Percentiles rank a stretch among this genome's conserved stretches.
Evolutionary conservation across 345 rosid genomes (phyloP).

Genomic region (Laguncularia racemosa): DNA sequence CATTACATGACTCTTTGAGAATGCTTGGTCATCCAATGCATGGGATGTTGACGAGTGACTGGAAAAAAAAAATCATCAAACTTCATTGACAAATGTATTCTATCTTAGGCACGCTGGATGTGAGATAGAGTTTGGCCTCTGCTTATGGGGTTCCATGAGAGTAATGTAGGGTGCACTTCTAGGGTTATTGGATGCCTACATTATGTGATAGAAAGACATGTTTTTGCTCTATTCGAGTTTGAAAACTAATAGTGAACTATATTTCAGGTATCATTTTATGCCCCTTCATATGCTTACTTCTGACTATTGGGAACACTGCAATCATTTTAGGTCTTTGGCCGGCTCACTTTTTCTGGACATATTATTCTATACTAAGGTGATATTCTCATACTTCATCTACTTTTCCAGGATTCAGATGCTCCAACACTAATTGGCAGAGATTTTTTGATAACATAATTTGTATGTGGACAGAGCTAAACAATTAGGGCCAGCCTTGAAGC

Average conservation of each 20-base stretch:
- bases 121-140: no score
- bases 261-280: slow-evolving; percentile 64
- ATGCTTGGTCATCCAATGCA: no score
- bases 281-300: slow-evolving; percentile 58
- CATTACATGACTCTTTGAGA: no score
- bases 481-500: slow-evolving; percentile 77
- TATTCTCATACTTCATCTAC: slow-evolving; percentile 4
- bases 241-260: not conserved
- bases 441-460: not conserved
- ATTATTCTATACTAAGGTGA: slow-evolving; percentile 64
- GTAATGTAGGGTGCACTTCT: no score
- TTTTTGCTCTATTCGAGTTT: not conserved
- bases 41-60: no score
- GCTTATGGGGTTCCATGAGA: no score
- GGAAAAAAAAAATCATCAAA: no score
- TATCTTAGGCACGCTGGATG: no score
- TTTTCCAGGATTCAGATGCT: not conserved
- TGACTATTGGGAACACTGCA: slow-evolving; percentile 62
- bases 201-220: not conserved
- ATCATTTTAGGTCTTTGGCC: slow-evolving; percentile 72
- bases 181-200: no score
- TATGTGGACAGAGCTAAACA: slow-evolving; percentile 53
- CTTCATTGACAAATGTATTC: no score
- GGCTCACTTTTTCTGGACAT: slow-evolving; percentile 54
- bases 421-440: no score